phyloP scores from a whole-genome alignment of 148 eudicot species.

The Fallopia convolvulus region DNA sequence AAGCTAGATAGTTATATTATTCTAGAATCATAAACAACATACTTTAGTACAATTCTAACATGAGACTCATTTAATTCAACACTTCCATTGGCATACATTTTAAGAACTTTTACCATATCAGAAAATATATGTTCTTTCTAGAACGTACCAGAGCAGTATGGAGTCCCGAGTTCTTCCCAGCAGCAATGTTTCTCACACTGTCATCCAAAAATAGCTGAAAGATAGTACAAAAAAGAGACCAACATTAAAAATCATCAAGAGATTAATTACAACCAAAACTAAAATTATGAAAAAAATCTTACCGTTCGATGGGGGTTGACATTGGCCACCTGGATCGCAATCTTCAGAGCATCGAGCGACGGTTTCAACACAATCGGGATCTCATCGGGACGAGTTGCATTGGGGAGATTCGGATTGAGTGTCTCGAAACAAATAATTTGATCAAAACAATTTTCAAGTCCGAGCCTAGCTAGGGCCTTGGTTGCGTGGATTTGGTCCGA shows the following conservation, averaged over 20 bases:
- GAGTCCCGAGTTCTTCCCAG: slow-evolving; percentile 65
- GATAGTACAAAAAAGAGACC: not conserved
- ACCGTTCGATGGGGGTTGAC: slow-evolving; percentile 74
- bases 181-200: slow-evolving; percentile 52
- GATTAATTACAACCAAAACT: not conserved
- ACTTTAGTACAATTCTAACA: not conserved
- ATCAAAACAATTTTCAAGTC: slow-evolving; percentile 70
- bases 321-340: slow-evolving; percentile 52
- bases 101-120: not conserved
- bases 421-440: slow-evolving; percentile 81
- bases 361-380: slow-evolving; percentile 73
- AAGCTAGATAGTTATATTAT: no score
- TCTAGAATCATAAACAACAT: not conserved
- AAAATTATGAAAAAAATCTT: slow-evolving; percentile 4
- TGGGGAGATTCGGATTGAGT: slow-evolving; percentile 60
- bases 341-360: slow-evolving; percentile 56
- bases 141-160: slow-evolving; percentile 57
- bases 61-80: not conserved
- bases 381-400: slow-evolving; percentile 48
- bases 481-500: slow-evolving; percentile 66
- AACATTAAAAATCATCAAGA: not conserved
- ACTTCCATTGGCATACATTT: not conserved
- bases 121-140: not conserved
- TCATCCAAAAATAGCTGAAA: slow-evolving; percentile 82
- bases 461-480: slow-evolving; percentile 56